Conservation (phyloP, 2,329 filamentous ascomycete species). For the Stemphylium beticola region DNA sequence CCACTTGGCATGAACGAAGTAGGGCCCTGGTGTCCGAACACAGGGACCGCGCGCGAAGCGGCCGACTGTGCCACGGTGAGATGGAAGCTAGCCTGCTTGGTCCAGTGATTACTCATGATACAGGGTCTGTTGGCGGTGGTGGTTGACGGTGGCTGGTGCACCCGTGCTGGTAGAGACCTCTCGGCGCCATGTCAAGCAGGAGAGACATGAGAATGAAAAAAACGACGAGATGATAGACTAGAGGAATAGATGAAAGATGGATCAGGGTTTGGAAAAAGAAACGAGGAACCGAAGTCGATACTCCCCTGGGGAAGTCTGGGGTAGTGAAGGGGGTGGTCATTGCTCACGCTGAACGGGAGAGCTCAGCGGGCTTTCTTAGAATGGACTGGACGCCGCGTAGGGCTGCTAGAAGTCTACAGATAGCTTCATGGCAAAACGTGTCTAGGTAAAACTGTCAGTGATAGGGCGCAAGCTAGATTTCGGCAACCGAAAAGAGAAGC, state of each 20-base stretch:
- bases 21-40: slow-evolving; percentile 15
- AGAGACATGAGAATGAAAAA: not conserved
- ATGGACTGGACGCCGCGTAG: not conserved
- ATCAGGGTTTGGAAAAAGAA: not conserved
- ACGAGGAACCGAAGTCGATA: not conserved
- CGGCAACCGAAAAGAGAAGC: not conserved
- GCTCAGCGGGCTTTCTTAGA: not conserved
- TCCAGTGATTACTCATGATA: not conserved
- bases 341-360: not conserved
- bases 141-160: slow-evolving; percentile 1
- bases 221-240: not conserved
- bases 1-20: slow-evolving; percentile 23
- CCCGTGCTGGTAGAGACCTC: not conserved
- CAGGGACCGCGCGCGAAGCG: slow-evolving; percentile 24
- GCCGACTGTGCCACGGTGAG: slow-evolving; percentile 21
- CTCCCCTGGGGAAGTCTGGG: not conserved
- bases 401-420: not conserved
- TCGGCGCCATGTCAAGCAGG: not conserved
- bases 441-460: not conserved
- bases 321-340: not conserved
- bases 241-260: not conserved
- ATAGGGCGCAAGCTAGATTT: not conserved
- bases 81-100: slow-evolving; percentile 5
- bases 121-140: not conserved
- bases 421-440: not conserved